Evolutionary conservation across 306 rosid species (phyloP), one percentile per base, ranked within the genome.

Genomic region (Notholithocarpus densiflorus): DNA sequence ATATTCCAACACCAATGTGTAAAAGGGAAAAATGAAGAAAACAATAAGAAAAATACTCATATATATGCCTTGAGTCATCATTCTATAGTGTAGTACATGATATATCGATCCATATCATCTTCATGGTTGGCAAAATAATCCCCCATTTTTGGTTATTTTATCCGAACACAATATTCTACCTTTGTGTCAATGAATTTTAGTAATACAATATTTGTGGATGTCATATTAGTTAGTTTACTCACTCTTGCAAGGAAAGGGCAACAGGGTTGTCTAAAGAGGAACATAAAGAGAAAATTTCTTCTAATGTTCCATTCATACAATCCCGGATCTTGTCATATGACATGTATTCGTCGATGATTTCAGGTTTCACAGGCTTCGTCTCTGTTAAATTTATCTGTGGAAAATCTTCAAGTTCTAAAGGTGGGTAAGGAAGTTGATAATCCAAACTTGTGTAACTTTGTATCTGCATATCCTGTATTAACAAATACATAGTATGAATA

Each of bases 261-360:
- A 68, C 24, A 15, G 89, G 71, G 71, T 90, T 87, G 55, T 92
- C 89, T 21, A 87, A 89, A 74, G 94, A 83, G 71, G 89, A 89
- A 80, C 96, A 90, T 56, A 89, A 66, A 20, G 98, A 85, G 77
- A 94, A 90, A 77, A 94, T 90, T 70, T 94, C 98, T 84, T 94
- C 97, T 68, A 94, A 80, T 19, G 94, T 82, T 86, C 92, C 96
- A 82, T 88, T 94, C 94, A 88, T 82, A 54, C 71, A 66, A 51
- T 82, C 96, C 76, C 87, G 80, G 73, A 81, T 80, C 72, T 83
- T 88, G 68, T 90, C 91, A 37, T 82, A 90, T 48, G 87, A 62
- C 87, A 89, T 65, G 95, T 85, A 79, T 1, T 92, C 85, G 2
- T 88, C 87, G 1, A 56, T 81, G 80, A 82, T 78, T 82, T 94